Conservation (phyloP, 768 basidiomycete species). For the Lactifluus volemus region DNA sequence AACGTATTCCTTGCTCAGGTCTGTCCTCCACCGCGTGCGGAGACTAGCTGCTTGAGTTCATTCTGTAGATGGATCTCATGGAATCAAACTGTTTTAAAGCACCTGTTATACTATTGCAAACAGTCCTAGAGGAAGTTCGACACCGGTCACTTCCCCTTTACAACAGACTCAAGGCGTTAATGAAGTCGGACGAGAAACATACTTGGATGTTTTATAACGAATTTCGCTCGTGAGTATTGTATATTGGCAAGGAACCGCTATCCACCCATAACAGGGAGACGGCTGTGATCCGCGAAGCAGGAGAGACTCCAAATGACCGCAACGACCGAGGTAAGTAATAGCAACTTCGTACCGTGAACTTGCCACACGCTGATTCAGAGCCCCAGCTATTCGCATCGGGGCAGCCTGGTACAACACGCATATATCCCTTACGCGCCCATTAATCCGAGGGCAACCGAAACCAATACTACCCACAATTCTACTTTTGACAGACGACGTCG, state of each 20-base stretch:
- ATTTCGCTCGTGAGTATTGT: constrained; percentile 56
- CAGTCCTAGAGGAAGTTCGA: constrained; percentile 92
- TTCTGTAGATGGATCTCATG: constrained; percentile 81
- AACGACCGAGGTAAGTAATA: constrained; percentile 84
- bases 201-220: constrained; percentile 86
- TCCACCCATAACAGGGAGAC: constrained; percentile 49
- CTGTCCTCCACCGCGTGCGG: neutral
- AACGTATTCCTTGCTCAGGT: constrained; percentile 92
- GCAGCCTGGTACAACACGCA: constrained; percentile 83
- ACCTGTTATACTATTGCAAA: constrained; percentile 88
- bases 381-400: constrained; percentile 77
- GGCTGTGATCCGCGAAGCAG: constrained; percentile 64
- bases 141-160: constrained; percentile 89
- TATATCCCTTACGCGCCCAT: constrained; percentile 43
- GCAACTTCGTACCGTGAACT: neutral
- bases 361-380: neutral
- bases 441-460: constrained; percentile 40
- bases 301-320: constrained; percentile 83
- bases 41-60: neutral
- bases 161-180: constrained; percentile 81
- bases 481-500: constrained; percentile 84
- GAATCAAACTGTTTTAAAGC: constrained; percentile 66
- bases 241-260: neutral
- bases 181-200: constrained; percentile 78
- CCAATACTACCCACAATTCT: constrained; percentile 52